Evolutionary conservation across 225 moss, liverwort and hornwort species (phyloP).

Genomic region (Antitrichia curtipendula): DNA sequence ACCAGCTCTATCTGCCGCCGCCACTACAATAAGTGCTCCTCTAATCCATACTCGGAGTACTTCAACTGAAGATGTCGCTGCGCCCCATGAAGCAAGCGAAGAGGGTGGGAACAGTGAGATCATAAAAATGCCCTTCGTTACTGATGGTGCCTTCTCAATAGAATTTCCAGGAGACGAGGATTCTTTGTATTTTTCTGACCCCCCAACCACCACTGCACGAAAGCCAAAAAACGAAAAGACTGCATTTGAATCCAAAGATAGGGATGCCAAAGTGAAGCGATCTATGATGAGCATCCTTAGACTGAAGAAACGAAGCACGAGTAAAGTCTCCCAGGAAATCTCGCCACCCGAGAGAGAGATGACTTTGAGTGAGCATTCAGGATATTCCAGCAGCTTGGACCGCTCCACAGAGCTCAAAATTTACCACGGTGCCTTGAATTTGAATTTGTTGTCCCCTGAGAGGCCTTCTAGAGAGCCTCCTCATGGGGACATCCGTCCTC

Average conservation of each 20-base stretch:
- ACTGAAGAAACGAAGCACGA: background rate
- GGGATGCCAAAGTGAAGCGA: constrained; percentile 1
- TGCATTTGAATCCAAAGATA: background rate
- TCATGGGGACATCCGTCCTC: background rate
- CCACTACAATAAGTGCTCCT: background rate
- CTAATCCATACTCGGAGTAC: constrained; percentile 3
- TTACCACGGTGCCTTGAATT: constrained; percentile 12
- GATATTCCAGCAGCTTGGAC: constrained; percentile 42
- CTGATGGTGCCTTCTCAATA: constrained; percentile 24
- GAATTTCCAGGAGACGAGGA: constrained; percentile 11
- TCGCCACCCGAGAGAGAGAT: constrained; percentile 12
- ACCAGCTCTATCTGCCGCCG: background rate
- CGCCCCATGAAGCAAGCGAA: background rate
- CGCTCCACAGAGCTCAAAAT: constrained; percentile 23
- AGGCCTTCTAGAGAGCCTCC: constrained; percentile 13
- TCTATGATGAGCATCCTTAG: constrained; percentile 13
- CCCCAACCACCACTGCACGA: background rate
- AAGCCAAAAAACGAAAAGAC: constrained; percentile 1
- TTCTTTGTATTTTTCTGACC: background rate
- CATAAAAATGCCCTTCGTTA: constrained; percentile 36
- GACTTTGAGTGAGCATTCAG: constrained; percentile 21
- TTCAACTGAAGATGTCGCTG: constrained; percentile 12
- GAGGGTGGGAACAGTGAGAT: constrained; percentile 10
- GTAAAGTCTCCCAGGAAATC: background rate
- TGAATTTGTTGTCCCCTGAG: constrained; percentile 12